A percentile compares a stretch with the other conserved stretches of the same genome.
Conservation (phyloP, 306 rosid species). For the Purshia tridentata region DNA sequence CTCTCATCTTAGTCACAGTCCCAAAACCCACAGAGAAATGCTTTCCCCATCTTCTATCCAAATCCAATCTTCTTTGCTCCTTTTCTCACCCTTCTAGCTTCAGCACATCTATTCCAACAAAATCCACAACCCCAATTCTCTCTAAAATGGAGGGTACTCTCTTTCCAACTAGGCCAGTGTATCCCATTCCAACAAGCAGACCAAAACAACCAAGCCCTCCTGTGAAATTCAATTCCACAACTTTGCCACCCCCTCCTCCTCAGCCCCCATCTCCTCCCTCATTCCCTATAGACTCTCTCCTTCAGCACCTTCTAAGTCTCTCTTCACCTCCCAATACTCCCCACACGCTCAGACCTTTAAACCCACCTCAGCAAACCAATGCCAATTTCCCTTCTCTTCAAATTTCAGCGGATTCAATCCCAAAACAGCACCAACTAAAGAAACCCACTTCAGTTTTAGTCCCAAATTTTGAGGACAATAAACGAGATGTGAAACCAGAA, state of each 20-base stretch:
- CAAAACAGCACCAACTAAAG: slow-evolving; percentile 22
- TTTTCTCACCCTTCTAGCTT: slow-evolving; percentile 10
- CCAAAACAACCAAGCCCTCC: slow-evolving; percentile 42
- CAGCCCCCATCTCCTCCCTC: slow-evolving; percentile 52
- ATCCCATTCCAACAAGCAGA: slow-evolving; percentile 52
- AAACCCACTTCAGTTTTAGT: slow-evolving; percentile 38
- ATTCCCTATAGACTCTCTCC: slow-evolving; percentile 67
- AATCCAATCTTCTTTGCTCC: slow-evolving; percentile 10
- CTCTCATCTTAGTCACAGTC: background rate
- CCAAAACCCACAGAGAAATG: background rate
- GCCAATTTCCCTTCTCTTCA: slow-evolving; percentile 44
- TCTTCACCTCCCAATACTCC: slow-evolving; percentile 45
- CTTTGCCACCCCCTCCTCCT: slow-evolving; percentile 52
- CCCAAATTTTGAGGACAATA: slow-evolving; percentile 17
- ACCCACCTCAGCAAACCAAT: slow-evolving; percentile 27
- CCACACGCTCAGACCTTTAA: slow-evolving; percentile 37
- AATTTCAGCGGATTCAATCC: slow-evolving; percentile 31
- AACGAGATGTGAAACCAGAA: slow-evolving; percentile 26
- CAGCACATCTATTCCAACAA: background rate
- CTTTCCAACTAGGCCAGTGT: slow-evolving; percentile 60
- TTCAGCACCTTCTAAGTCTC: slow-evolving; percentile 70
- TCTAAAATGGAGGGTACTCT: slow-evolving; percentile 71
- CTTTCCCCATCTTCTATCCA: background rate
- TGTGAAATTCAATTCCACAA: slow-evolving; percentile 52
- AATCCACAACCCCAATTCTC: slow-evolving; percentile 7